Evolutionary conservation across 768 basidiomycete genomes (phyloP).

Genomic region (Macrocybe gigantea): DNA sequence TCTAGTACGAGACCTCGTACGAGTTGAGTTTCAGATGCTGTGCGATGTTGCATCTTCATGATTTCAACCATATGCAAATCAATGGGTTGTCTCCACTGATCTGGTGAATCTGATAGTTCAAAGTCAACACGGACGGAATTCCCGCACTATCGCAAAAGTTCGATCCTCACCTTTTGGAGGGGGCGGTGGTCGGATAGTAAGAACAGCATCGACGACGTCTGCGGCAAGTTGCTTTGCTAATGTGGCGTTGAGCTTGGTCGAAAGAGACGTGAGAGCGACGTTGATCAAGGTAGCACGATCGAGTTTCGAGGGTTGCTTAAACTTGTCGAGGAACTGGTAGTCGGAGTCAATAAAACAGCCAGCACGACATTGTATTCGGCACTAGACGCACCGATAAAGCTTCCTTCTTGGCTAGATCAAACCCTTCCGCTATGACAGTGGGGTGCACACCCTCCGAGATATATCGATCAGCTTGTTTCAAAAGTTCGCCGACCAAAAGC

Average conservation of each 20-base stretch:
- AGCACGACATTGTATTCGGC: conserved; percentile 2
- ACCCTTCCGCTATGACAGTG: conserved; percentile 90
- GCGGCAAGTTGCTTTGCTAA: conserved; percentile 86
- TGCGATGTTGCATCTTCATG: conserved; percentile 99
- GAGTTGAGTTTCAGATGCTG: conserved; percentile 94
- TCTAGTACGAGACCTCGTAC: conserved; percentile 94
- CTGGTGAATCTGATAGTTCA: conserved; percentile 38
- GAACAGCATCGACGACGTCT: conserved; percentile 93
- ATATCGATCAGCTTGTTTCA: conserved; percentile 97
- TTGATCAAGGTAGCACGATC: conserved; percentile 90
- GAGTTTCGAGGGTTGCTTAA: conserved; percentile 71
- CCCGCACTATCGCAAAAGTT: background rate
- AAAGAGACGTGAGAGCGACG: conserved; percentile 91
- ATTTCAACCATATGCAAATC: conserved; percentile 99
- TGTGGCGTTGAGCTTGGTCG: conserved; percentile 81
- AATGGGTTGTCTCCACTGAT: conserved; percentile 82
- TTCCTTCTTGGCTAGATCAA: conserved; percentile 97
- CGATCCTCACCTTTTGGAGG: conserved; percentile 47
- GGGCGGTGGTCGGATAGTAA: conserved; percentile 73
- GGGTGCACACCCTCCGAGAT: conserved; percentile 98
- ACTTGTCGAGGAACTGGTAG: conserved; percentile 85
- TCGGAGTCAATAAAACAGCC: conserved; percentile 3
- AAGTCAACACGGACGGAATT: conserved; percentile 3
- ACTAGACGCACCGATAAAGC: conserved; percentile 62
- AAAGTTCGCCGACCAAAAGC: conserved; percentile 87